Conservation (phyloP, 805 yeast genomes). For the Kockiozyma suomiensis region DNA sequence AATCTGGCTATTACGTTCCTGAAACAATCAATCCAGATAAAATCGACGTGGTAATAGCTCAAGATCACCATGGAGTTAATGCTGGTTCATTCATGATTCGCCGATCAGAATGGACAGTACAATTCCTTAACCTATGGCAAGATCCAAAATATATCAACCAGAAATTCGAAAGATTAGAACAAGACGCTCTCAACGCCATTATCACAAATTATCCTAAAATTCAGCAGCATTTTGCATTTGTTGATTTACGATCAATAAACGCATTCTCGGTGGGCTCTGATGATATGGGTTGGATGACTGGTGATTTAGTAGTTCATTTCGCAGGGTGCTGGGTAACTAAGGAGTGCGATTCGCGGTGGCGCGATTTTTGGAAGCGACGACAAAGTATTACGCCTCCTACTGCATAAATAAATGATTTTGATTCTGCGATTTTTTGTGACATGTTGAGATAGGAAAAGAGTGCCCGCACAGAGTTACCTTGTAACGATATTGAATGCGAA, state of each 20-base stretch:
- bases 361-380: constrained; percentile 25
- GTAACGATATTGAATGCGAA: no score
- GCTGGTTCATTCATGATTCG: constrained; percentile 75
- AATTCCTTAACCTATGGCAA: constrained; percentile 80
- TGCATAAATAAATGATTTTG: background rate
- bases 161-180: constrained; percentile 84
- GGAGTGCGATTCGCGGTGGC: constrained; percentile 28
- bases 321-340: constrained; percentile 36
- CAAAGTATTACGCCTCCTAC: background rate
- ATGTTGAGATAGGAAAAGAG: no score
- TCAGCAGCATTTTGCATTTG: constrained; percentile 33
- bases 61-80: constrained; percentile 87
- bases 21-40: constrained; percentile 9
- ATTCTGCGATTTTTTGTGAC: no score
- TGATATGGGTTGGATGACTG: constrained; percentile 31
- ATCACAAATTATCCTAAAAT: constrained; percentile 21
- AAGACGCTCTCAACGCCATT: constrained; percentile 75
- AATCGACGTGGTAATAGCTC: constrained; percentile 72
- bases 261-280: constrained; percentile 27
- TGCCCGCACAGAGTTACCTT: no score
- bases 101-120: constrained; percentile 70
- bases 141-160: constrained; percentile 83
- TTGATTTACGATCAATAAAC: constrained; percentile 31
- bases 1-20: constrained; percentile 18
- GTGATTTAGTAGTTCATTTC: constrained; percentile 34